Evolutionary conservation across 208 protist species (phyloP).

Genomic region (Acanthamoeba healyi): DNA sequence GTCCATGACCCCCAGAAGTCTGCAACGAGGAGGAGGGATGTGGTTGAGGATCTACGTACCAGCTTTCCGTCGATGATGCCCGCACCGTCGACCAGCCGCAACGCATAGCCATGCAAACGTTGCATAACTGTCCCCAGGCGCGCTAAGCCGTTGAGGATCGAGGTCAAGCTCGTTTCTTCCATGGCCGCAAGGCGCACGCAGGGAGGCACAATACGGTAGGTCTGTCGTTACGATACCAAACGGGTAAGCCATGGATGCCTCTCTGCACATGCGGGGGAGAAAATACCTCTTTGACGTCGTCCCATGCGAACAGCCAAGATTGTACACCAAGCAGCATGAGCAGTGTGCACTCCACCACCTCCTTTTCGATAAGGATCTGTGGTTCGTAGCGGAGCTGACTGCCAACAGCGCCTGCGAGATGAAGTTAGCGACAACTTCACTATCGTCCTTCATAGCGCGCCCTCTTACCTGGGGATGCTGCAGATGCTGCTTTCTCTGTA

Average conservation of each 20-base stretch:
- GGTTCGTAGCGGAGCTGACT: neutral
- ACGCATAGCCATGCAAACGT: neutral
- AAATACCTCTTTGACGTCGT: neutral
- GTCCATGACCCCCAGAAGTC: too few species aligned
- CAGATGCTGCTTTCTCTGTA: too few species aligned
- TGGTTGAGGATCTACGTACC: neutral
- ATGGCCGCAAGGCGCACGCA: neutral
- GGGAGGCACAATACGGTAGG: conserved; percentile 12
- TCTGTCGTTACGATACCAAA: neutral
- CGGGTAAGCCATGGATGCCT: neutral
- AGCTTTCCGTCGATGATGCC: conserved; percentile 22
- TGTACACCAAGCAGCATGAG: conserved; percentile 1
- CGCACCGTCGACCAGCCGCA: neutral
- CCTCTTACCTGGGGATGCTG: too few species aligned
- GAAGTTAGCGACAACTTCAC: too few species aligned
- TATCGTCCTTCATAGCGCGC: too few species aligned
- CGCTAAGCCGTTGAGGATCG: neutral
- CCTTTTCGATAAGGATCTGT: neutral
- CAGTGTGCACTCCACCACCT: neutral
- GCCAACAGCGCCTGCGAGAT: too few species aligned
- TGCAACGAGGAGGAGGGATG: too few species aligned
- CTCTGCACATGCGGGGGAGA: neutral
- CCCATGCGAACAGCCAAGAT: conserved; percentile 22
- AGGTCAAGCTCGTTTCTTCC: conserved; percentile 12
- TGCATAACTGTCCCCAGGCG: neutral